Conservation (phyloP, 1,139 yeast genomes). For the Yamadazyma spencermartinsiae region DNA sequence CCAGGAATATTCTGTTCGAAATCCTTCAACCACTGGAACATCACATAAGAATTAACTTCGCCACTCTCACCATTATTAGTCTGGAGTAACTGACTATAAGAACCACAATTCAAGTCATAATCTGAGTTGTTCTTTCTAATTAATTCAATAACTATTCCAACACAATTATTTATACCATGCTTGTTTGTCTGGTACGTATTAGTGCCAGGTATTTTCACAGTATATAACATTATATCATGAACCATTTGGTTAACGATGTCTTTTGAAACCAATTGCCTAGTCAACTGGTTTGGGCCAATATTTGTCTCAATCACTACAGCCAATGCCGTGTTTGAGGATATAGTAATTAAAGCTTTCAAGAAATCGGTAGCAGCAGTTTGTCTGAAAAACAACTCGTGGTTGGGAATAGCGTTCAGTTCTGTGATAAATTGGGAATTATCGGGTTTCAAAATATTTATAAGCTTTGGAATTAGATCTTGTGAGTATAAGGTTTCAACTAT, state of each 20-base stretch:
- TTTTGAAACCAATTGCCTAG: conserved; percentile 46
- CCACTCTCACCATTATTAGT: conserved; percentile 33
- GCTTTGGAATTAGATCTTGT: conserved; percentile 53
- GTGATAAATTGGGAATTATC: conserved; percentile 35
- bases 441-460: conserved; percentile 52
- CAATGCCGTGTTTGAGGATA: conserved; percentile 69
- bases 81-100: conserved; percentile 36
- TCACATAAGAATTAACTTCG: conserved; percentile 43
- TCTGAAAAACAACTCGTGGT: conserved; percentile 50
- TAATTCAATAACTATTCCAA: conserved; percentile 47
- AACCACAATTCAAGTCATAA: conserved; percentile 47
- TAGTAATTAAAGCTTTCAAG: conserved; percentile 86
- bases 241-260: conserved; percentile 37
- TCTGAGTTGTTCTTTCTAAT: conserved; percentile 50
- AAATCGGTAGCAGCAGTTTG: conserved; percentile 97
- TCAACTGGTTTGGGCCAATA: conserved; percentile 49
- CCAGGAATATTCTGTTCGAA: conserved; percentile 52
- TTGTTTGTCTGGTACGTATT: conserved; percentile 33
- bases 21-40: conserved; percentile 50
- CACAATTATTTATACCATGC: conserved; percentile 50
- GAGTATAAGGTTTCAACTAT: conserved; percentile 52
- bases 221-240: conserved; percentile 41
- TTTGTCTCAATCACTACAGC: conserved; percentile 49
- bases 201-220: conserved; percentile 16
- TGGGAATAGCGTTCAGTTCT: conserved; percentile 25